Conservation (phyloP, 495 filamentous ascomycete species). For the Haplographium delicatum region DNA sequence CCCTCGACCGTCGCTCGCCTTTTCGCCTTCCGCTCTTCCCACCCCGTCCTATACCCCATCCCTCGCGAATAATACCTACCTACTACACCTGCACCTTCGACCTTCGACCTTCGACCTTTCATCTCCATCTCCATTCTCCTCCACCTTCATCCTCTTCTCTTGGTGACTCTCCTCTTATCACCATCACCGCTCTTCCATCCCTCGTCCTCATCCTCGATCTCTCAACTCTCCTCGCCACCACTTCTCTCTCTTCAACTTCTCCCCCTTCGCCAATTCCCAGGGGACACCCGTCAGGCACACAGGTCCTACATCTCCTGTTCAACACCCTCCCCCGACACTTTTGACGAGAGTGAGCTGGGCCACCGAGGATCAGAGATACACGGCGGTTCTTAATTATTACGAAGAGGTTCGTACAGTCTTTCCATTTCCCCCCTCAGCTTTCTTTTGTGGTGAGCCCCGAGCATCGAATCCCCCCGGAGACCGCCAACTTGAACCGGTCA, state of each 20-base stretch:
- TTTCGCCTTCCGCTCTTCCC: not conserved
- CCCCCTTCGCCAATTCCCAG: constrained; percentile 1
- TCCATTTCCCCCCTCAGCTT: not conserved
- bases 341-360: not conserved
- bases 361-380: not conserved
- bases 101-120: not conserved
- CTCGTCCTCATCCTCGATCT: not conserved
- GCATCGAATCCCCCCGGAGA: not conserved
- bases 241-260: not conserved
- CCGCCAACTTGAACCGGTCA: too few species aligned
- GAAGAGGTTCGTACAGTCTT: constrained; percentile 13
- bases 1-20: not conserved
- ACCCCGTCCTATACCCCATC: not conserved
- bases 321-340: not conserved
- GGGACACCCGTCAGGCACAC: constrained; percentile 7
- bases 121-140: not conserved
- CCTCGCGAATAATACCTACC: not conserved
- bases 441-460: not conserved
- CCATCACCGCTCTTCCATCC: not conserved
- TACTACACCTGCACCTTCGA: not conserved
- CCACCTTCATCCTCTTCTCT: not conserved
- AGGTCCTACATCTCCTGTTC: constrained; percentile 18
- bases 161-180: too few species aligned
- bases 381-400: too few species aligned
- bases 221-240: not conserved